Percentiles rank a stretch among this genome's conserved stretches.
These are phyloP conservation scores for Nicotiana attenuata DNA, from an alignment of 257 asterid species.

Conservation along the genomic window DNA sequence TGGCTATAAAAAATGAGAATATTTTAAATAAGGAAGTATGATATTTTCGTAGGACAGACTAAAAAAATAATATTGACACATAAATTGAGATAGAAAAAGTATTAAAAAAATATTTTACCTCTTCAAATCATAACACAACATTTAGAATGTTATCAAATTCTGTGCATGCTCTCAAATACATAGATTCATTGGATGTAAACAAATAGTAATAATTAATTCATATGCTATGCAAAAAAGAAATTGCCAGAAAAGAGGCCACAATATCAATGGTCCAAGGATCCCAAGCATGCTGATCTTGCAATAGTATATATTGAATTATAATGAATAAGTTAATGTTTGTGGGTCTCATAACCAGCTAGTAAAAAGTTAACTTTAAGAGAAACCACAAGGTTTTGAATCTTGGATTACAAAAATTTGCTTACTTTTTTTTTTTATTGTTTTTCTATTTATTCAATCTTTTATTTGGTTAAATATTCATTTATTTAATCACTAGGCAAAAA, in stretches of 20 bases:
- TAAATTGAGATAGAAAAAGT: no score
- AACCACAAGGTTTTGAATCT: slow-evolving; percentile 6
- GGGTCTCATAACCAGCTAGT: slow-evolving; percentile 5
- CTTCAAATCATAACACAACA: background rate
- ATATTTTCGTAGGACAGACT: no score
- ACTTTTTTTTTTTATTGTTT: background rate
- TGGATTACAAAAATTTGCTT: background rate
- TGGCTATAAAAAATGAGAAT: no score
- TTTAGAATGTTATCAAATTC: slow-evolving; percentile 8
- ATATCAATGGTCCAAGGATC: slow-evolving; percentile 6
- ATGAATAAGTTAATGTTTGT: background rate
- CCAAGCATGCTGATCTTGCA: slow-evolving; percentile 17
- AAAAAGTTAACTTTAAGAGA: background rate
- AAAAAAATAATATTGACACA: no score
- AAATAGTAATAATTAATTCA: background rate
- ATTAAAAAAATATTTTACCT: background rate
- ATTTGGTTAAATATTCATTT: background rate
- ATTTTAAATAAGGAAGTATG: no score
- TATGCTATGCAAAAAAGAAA: background rate
- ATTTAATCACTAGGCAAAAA: background rate
- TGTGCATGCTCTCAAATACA: slow-evolving; percentile 1
- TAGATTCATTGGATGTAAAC: slow-evolving; percentile 7
- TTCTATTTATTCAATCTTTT: background rate
- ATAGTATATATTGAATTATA: background rate
- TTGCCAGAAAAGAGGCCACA: background rate